Evolutionary conservation across 805 yeast species (phyloP), one percentile per base, ranked within the genome.

Genomic region (Saturnispora zaruensis): DNA sequence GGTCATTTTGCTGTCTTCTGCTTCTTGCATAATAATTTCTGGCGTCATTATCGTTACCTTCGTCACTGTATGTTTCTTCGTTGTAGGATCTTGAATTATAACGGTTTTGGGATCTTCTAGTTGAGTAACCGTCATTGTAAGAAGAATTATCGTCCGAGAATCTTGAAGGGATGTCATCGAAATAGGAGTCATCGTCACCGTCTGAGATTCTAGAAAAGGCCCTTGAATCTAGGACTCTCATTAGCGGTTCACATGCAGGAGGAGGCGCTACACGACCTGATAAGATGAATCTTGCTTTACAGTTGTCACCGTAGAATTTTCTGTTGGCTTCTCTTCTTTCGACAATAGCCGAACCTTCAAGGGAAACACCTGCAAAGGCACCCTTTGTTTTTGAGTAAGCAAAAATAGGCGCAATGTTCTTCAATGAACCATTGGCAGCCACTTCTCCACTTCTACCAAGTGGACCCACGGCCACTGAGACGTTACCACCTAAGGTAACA

Each of bases 371-470:
- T 0, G 99, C 99, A 69, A 87, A 91, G 45, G 93, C 75, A 55
- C 99, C 99, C 66, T 93, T 91, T 3, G 96, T 89, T 67, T 93
- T 91, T 11, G 97, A 87, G 69, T 93, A 91, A 1, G 97, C 73
- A 64, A 91, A 91, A 16, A 91, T 83, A 6, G 98, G 95, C 4
- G 97, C 87, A 4, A 89, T 93, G 48, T 84, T 75, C 58, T 83
- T 84, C 50, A 88, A 67, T 4, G 96, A 87, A 1, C 97, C 98
- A 25, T 95, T 78, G 20, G 96, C 98, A 16, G 95, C 96, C 45
- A 96, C 97, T 68, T 91, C 99, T 3, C 97, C 99, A 59, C 87
- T 89, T 69, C 99, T 81, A 49, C 99, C 99, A 56, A 93, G 71
- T 1, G 98, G 98, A 41, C 99, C 99, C 1, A 97, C 98, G 13